phyloP scores from a whole-genome alignment of 75 land plant genomes.

The Larix kaempferi region DNA sequence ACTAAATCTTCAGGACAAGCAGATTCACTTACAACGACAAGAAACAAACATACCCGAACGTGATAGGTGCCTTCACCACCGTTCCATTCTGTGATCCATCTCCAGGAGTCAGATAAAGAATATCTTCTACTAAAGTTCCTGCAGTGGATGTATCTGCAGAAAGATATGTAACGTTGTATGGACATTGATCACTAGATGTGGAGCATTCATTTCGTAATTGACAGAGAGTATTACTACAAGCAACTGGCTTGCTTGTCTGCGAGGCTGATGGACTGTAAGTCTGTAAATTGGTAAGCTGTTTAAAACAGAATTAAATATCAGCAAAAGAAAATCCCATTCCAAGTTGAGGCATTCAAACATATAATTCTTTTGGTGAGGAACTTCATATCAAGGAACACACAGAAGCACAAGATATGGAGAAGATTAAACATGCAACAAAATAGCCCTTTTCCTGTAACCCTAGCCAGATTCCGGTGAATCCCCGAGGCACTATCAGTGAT shows the following conservation, averaged over 20 bases:
- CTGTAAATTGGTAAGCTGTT: neutral
- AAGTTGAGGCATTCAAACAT: too few species aligned
- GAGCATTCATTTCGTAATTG: conserved; percentile 16
- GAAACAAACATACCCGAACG: conserved; percentile 50
- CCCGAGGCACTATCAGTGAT: too few species aligned
- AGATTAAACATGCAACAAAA: too few species aligned
- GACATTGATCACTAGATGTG: conserved; percentile 28
- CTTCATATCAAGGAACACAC: too few species aligned
- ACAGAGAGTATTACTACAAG: conserved; percentile 44
- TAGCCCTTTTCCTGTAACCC: too few species aligned
- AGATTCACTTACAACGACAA: conserved; percentile 4
- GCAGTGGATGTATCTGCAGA: conserved; percentile 53
- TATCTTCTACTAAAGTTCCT: conserved; percentile 75
- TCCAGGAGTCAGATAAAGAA: conserved; percentile 57
- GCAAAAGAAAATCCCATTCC: too few species aligned
- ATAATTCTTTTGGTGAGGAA: too few species aligned
- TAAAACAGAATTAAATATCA: neutral
- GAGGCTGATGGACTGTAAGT: conserved; percentile 47
- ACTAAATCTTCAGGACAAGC: neutral
- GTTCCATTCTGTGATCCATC: conserved; percentile 13
- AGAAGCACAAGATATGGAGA: too few species aligned
- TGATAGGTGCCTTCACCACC: conserved; percentile 35
- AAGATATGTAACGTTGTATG: conserved; percentile 51
- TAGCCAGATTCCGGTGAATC: too few species aligned
- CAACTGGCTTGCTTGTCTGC: conserved; percentile 32